phyloP scores from a whole-genome alignment of 1,284 basidiomycete genomes.

The Hymenochaete sp. region DNA sequence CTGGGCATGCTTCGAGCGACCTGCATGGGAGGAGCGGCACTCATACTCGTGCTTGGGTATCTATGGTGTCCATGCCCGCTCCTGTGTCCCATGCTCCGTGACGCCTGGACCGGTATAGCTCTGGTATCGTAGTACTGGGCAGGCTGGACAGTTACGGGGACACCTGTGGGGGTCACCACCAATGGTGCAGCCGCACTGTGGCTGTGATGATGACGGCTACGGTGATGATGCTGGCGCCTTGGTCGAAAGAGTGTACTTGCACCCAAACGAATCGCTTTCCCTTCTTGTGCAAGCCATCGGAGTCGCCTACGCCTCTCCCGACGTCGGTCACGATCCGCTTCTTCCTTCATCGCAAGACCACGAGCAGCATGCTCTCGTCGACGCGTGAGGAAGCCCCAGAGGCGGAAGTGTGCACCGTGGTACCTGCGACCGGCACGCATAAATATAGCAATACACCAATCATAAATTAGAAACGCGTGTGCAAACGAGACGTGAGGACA shows the following conservation, averaged over 20 bases:
- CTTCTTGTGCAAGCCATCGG: conserved; percentile 10
- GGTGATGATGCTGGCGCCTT: too few species aligned
- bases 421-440: conserved; percentile 4
- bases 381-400: conserved; percentile 16
- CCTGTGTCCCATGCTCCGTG: too few species aligned
- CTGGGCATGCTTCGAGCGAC: too few species aligned
- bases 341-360: conserved; percentile 11
- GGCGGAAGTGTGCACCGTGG: conserved; percentile 14
- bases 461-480: not conserved
- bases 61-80: not conserved
- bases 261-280: conserved; percentile 13
- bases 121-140: too few species aligned
- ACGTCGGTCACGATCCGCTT: conserved; percentile 10
- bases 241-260: conserved; percentile 5
- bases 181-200: conserved; percentile 1
- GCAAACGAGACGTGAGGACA: not conserved
- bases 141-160: too few species aligned
- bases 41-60: not conserved
- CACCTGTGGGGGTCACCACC: too few species aligned
- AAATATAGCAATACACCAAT: not conserved
- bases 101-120: too few species aligned
- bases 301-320: conserved; percentile 11
- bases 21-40: not conserved
- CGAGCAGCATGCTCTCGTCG: conserved; percentile 4
- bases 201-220: conserved; percentile 6